Evolutionary conservation across 2,329 filamentous ascomycete genomes (phyloP).

Genomic region (Fusarium xylarioides): DNA sequence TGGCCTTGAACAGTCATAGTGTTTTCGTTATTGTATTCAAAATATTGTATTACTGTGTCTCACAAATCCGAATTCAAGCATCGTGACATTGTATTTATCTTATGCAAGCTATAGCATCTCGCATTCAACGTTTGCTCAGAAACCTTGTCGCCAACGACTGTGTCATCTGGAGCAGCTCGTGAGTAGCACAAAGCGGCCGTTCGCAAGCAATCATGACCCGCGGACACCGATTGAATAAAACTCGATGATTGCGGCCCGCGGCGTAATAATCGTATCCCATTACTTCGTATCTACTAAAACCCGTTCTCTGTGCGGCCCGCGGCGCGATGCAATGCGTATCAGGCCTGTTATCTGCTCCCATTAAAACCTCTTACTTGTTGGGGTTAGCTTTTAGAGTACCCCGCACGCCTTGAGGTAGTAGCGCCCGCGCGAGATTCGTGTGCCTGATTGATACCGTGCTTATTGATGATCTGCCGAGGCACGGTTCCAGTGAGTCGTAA

Average conservation of each 20-base stretch:
- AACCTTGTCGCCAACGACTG: neutral
- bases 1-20: neutral
- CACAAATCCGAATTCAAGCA: too few species aligned
- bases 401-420: too few species aligned
- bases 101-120: too few species aligned
- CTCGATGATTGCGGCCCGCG: neutral
- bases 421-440: neutral
- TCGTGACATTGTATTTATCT: neutral
- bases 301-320: neutral
- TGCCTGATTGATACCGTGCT: neutral
- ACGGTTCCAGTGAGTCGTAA: neutral
- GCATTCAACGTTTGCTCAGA: accelerated
- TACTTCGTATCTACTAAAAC: too few species aligned
- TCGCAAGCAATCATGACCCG: neutral
- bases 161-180: neutral
- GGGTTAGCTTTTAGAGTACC: neutral
- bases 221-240: neutral
- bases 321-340: neutral
- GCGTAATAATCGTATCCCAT: neutral
- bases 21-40: too few species aligned
- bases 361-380: too few species aligned
- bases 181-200: neutral
- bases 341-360: neutral
- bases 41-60: neutral
- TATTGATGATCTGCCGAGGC: neutral